A percentile compares a stretch with the other conserved stretches of the same genome.
Evolutionary conservation across 345 rosid species (phyloP).

Genomic region (Euphorbia peplus): DNA sequence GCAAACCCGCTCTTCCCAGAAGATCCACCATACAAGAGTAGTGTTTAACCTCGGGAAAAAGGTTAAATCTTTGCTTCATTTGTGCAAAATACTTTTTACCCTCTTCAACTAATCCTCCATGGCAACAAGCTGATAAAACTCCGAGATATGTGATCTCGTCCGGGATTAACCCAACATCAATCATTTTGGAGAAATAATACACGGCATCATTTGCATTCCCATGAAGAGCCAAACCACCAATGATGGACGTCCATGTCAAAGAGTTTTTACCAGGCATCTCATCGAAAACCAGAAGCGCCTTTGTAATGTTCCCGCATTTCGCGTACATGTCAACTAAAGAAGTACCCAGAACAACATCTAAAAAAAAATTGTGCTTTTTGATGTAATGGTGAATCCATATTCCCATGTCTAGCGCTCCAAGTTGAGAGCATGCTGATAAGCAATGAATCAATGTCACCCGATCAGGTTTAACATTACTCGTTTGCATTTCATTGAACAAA

Average conservation of each 20-base stretch:
- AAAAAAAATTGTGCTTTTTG: conserved; percentile 46
- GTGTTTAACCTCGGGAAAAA: conserved; percentile 63
- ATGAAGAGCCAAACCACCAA: conserved; percentile 75
- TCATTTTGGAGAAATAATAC: conserved; percentile 65
- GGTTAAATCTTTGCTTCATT: conserved; percentile 58
- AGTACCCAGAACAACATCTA: conserved; percentile 68
- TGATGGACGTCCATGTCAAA: conserved; percentile 69
- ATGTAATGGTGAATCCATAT: conserved; percentile 78
- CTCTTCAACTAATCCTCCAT: conserved; percentile 72
- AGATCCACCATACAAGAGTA: conserved; percentile 91
- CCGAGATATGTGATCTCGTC: conserved; percentile 84
- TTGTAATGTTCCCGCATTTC: conserved; percentile 73
- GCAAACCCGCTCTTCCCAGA: conserved; percentile 74
- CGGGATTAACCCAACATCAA: conserved; percentile 56
- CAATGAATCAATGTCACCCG: conserved; percentile 78
- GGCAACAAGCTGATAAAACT: conserved; percentile 81
- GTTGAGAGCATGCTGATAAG: conserved; percentile 82
- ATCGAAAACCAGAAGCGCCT: conserved; percentile 65
- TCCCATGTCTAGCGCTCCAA: conserved; percentile 83
- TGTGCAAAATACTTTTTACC: conserved; percentile 63
- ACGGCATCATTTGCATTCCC: conserved; percentile 63
- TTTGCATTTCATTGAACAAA: conserved; percentile 78
- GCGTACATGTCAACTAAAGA: conserved; percentile 83
- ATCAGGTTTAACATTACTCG: conserved; percentile 50
- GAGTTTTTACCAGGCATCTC: conserved; percentile 62